Evolutionary conservation across 306 rosid genomes (phyloP), one percentile per base, ranked within the genome.

Genomic region (Urtica urens): DNA sequence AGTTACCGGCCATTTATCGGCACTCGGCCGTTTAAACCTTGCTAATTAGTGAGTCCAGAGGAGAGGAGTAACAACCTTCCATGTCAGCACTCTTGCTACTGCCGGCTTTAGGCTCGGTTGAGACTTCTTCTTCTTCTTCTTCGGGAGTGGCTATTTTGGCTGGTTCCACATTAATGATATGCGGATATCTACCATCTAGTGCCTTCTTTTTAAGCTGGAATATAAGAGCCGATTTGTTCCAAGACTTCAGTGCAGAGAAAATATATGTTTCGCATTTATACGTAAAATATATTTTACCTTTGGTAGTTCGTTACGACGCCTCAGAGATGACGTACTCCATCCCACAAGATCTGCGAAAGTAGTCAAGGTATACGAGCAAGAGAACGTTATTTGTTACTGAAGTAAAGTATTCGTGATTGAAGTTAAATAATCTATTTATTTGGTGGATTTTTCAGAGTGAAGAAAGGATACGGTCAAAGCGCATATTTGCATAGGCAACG

Each of bases 241-340:
- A n/a, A n/a, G n/a, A n/a, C n/a, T n/a, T n/a, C n/a, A n/a, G n/a
- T n/a, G n/a, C n/a, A n/a, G n/a, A n/a, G n/a, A 68, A 68, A 57
- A 34, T 61, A 38, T 50, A 43, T 54, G 41, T 55, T 22, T 38
- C 25, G 35, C 31, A 23, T 52, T 23, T 42, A 54, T 42, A 21
- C 64, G 28, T 31, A 58, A 49, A 40, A 35, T n/a, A n/a, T n/a
- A n/a, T n/a, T n/a, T 30, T 72, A 88, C 97, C 95, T 84, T 72
- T 22, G 93, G 97, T 30, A 88, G 88, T 61, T 88, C 95, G 14
- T 49, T 60, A 50, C 51, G 64, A 64, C 49, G 87, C 59, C 97
- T 73, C 44, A 88, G 61, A 45, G 97, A 88, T 18, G 97, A 81
- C 10, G 97, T 84, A 63, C 97, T 70, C 95, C 97, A 88, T 57